Base-by-base conservation (phyloP, 2,329 filamentous ascomycete species). In the Coniella lustricola region DNA sequence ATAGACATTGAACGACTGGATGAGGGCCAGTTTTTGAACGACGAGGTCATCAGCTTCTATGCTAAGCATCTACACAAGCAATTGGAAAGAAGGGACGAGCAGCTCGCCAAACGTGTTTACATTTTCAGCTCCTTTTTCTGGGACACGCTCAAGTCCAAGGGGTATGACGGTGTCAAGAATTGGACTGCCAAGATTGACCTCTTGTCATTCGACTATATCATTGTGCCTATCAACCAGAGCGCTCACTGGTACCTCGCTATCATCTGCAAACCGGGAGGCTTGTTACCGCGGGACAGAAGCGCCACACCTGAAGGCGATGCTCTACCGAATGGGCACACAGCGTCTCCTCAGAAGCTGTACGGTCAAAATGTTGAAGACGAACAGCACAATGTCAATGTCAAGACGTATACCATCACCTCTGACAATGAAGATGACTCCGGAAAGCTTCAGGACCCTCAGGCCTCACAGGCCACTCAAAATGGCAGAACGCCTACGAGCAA, bases 41-140 rank as follows among this genome's bases (percentile, higher is more conserved):
- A 98, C 68, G 95, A 89, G 59, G 70, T 98, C 22, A 86, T 98
- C 56, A 82, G 80, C 44, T 96, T 96, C 62, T 95, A 94, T 61
- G 73, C 95, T 48, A 82, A 85, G 25, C 87, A 82, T 56, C 69
- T 91, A 5, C 82, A 90, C 60, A 69, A 76, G 49, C 67, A 76
- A 36, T 64, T 85, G 32, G 75, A 81, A 54, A 65, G 70, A 34
- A 69, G 74, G 10, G 71, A 74, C 2, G 74, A 79, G 1, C 70
- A 79, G 39, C 57, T 82, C 3, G 69, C 81, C 0, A 71, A 79
- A 51, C 80, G 81, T 44, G 81, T 95, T 3, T 88, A 94, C 62
- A 86, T 95, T 57, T 91, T 95, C 71, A 97, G 90, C 62, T 93
- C 88, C 0, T 95, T 89, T 66, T 96, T 97, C 66, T 97, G 87